Percentiles rank a stretch among this genome's conserved stretches.
These are phyloP conservation scores for Colletotrichum ledebouriae DNA, from an alignment of 2,329 filamentous ascomycete species.

Conservation along the genomic window DNA sequence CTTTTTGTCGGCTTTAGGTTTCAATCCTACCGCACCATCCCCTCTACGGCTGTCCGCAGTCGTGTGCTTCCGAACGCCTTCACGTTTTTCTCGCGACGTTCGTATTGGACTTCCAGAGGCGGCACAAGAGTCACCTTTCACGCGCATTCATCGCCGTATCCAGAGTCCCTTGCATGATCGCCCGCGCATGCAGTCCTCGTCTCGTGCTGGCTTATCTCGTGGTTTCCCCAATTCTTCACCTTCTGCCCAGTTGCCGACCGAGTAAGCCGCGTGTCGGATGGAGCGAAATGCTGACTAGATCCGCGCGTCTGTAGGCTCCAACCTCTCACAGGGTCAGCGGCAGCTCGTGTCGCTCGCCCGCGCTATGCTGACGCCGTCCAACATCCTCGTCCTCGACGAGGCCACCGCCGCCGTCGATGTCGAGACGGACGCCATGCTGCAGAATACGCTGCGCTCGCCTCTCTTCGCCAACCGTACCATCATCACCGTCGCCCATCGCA, in stretches of 20 bases:
- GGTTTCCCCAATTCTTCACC: constrained; percentile 30
- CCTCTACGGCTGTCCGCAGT: constrained; percentile 47
- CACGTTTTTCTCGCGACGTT: constrained; percentile 20
- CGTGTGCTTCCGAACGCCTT: constrained; percentile 42
- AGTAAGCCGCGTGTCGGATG: constrained; percentile 38
- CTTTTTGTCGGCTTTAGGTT: constrained; percentile 47
- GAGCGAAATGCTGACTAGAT: constrained; percentile 44
- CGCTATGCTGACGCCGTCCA: constrained; percentile 93
- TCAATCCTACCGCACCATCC: constrained; percentile 45
- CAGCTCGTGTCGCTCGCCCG: constrained; percentile 95
- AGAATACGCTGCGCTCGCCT: constrained; percentile 72
- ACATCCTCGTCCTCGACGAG: constrained; percentile 97
- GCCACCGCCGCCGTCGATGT: constrained; percentile 85
- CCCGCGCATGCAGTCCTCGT: constrained; percentile 51
- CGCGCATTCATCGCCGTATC: constrained; percentile 43
- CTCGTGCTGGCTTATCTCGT: constrained; percentile 47
- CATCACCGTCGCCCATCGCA: constrained; percentile 97
- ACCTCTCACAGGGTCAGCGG: constrained; percentile 93
- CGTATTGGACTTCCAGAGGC: constrained; percentile 6
- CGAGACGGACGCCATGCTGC: constrained; percentile 76
- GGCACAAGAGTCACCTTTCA: constrained; percentile 27
- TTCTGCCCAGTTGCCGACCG: not conserved
- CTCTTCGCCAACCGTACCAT: constrained; percentile 93
- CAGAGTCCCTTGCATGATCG: constrained; percentile 52
- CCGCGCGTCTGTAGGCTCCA: constrained; percentile 74